Conservation (phyloP, 2,329 filamentous ascomycete genomes). For the Gyromitra esculenta region DNA sequence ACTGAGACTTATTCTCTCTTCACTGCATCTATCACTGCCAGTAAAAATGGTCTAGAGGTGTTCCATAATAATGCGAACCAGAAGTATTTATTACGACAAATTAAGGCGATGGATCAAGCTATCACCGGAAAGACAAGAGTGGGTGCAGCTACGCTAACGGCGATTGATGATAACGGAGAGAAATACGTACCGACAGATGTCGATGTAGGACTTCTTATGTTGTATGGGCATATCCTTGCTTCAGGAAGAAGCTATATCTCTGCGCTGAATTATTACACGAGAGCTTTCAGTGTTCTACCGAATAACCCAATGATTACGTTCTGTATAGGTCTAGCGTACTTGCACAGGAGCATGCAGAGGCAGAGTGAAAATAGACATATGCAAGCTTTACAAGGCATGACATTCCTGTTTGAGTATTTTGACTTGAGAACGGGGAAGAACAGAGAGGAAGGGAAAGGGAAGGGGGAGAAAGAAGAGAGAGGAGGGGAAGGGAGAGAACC, state of each 20-base stretch:
- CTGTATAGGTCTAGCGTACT: conserved; percentile 81
- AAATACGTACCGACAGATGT: conserved; percentile 65
- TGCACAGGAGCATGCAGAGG: conserved; percentile 88
- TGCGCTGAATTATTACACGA: conserved; percentile 87
- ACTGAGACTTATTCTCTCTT: conserved; percentile 77
- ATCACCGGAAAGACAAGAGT: conserved; percentile 65
- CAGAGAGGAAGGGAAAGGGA: conserved; percentile 35
- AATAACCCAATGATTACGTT: conserved; percentile 81
- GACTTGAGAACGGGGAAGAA: conserved; percentile 65
- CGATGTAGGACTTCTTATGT: conserved; percentile 82
- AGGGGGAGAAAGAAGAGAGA: neutral
- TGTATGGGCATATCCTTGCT: conserved; percentile 91
- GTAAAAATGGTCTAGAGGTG: conserved; percentile 56
- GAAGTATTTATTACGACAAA: conserved; percentile 89
- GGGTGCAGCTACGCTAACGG: conserved; percentile 55
- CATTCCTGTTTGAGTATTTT: conserved; percentile 81
- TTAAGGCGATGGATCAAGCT: conserved; percentile 85
- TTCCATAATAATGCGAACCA: conserved; percentile 64
- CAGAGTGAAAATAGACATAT: conserved; percentile 91
- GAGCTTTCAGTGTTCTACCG: conserved; percentile 77
- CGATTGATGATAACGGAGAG: conserved; percentile 60
- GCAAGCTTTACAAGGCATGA: conserved; percentile 82
- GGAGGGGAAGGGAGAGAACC: conserved; percentile 6
- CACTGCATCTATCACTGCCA: conserved; percentile 54
- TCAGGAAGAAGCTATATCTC: conserved; percentile 83